Percentiles rank a stretch among this genome's conserved stretches.
These are phyloP conservation scores for Physcia stellaris DNA, from an alignment of 495 filamentous ascomycete species.

Conservation along the genomic window DNA sequence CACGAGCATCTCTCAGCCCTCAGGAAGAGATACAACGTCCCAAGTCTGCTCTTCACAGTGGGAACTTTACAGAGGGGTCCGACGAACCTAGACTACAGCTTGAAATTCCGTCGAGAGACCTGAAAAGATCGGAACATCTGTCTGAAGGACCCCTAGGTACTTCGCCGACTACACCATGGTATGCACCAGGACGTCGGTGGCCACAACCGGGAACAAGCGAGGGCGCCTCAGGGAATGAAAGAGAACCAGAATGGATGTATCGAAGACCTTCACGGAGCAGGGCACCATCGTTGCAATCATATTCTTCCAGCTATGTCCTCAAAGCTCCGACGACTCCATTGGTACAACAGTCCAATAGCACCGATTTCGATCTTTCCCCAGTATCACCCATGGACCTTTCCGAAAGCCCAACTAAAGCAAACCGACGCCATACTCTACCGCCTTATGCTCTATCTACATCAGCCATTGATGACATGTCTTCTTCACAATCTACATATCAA, in stretches of 20 bases:
- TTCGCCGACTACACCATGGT: constrained; percentile 39
- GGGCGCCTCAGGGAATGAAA: neutral
- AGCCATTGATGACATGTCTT: constrained; percentile 28
- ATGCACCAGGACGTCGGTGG: constrained; percentile 16
- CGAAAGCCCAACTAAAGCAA: constrained; percentile 30
- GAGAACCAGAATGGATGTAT: constrained; percentile 8
- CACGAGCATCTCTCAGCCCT: constrained; percentile 20
- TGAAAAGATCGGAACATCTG: neutral
- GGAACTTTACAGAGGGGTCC: constrained; percentile 65
- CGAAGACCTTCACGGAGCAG: constrained; percentile 14
- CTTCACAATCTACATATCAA: constrained; percentile 18
- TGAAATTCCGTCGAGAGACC: neutral
- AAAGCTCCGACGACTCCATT: constrained; percentile 86
- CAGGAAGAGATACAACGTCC: constrained; percentile 62
- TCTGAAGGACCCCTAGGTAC: constrained; percentile 17
- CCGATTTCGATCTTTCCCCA: constrained; percentile 58
- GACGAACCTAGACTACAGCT: neutral
- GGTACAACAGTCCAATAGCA: constrained; percentile 78
- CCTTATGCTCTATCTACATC: constrained; percentile 42
- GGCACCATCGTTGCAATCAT: constrained; percentile 58
- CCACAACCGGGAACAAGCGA: neutral
- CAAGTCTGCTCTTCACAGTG: constrained; percentile 74
- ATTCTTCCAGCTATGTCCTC: constrained; percentile 71
- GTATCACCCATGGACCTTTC: constrained; percentile 20
- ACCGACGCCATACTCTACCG: constrained; percentile 45